Conservation (phyloP, 2,329 filamentous ascomycete genomes). For the Talaromyces marneffei region DNA sequence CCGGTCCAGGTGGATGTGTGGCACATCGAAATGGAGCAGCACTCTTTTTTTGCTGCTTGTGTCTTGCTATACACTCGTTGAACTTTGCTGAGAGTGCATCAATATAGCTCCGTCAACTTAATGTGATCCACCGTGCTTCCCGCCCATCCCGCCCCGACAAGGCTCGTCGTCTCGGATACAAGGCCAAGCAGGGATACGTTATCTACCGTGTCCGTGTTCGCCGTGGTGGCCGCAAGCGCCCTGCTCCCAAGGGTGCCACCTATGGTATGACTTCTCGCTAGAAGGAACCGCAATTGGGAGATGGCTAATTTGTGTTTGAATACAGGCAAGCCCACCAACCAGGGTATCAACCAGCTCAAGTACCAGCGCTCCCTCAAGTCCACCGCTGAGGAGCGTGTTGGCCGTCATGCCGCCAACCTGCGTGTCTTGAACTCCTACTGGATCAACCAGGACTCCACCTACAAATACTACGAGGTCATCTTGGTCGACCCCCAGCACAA, state of each 20-base stretch:
- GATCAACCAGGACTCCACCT: conserved; percentile 99
- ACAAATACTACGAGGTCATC: conserved; percentile 99
- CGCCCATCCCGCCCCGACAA: conserved; percentile 98
- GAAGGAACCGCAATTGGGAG: background rate
- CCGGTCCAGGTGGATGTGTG: conserved; percentile 45
- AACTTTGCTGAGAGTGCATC: conserved; percentile 99
- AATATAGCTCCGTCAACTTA: conserved; percentile 99
- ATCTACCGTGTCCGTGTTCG: conserved; percentile 99
- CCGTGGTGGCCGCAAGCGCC: conserved; percentile 97
- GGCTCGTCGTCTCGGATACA: conserved; percentile 99
- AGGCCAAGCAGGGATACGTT: conserved; percentile 99
- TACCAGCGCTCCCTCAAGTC: conserved; percentile 98
- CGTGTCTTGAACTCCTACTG: conserved; percentile 99
- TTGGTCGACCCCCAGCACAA: conserved; percentile 99
- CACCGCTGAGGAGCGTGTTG: conserved; percentile 99
- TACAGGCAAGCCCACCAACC: conserved; percentile 99
- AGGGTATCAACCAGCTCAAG: conserved; percentile 99
- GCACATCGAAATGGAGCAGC: conserved; percentile 26
- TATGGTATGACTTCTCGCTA: conserved; percentile 63
- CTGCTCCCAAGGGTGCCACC: conserved; percentile 94
- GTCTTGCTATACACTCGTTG: conserved; percentile 97
- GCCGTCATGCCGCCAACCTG: conserved; percentile 96
- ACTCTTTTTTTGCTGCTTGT: conserved; percentile 35
- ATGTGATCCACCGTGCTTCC: conserved; percentile 98
- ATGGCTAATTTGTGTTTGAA: conserved; percentile 22